Conservation (phyloP, 129 eudicot genomes). For the Pseudognaphalium luteoalbum region DNA sequence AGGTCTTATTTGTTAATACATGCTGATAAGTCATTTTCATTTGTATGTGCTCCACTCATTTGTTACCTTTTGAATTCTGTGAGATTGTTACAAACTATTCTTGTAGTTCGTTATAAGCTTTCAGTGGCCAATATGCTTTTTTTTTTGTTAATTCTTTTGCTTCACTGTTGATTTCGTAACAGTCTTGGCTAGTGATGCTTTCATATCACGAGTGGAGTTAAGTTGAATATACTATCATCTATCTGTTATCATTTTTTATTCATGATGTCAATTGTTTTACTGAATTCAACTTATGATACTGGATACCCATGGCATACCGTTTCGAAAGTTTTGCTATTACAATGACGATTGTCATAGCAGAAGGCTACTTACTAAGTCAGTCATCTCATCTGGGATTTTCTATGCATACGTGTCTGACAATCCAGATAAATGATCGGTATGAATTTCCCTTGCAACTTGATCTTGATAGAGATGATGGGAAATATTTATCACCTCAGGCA, state of each 20-base stretch:
- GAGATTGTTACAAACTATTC: too few species aligned
- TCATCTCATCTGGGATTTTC: conserved; percentile 23
- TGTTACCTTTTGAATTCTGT: too few species aligned
- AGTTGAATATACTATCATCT: conserved; percentile 6
- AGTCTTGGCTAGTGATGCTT: background rate
- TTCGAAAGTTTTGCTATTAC: conserved; percentile 3
- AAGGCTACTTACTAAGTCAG: conserved; percentile 22
- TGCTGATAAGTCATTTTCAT: too few species aligned
- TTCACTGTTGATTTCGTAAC: too few species aligned
- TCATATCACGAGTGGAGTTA: background rate
- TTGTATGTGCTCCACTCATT: too few species aligned
- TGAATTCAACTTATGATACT: background rate
- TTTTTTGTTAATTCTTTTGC: too few species aligned
- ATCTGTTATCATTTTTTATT: background rate
- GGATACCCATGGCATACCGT: background rate
- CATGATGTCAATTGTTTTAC: background rate
- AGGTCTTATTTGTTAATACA: too few species aligned
- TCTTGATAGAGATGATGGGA: conserved; percentile 80
- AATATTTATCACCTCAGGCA: conserved; percentile 80
- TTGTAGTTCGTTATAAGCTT: too few species aligned
- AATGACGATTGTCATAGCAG: conserved; percentile 25
- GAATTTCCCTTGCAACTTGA: conserved; percentile 91
- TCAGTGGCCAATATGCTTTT: too few species aligned
- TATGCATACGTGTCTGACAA: conserved; percentile 1
- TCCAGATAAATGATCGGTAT: conserved; percentile 84